Evolutionary conservation across 1,139 yeast species (phyloP).

Genomic region (Yamadazyma aaseri): DNA sequence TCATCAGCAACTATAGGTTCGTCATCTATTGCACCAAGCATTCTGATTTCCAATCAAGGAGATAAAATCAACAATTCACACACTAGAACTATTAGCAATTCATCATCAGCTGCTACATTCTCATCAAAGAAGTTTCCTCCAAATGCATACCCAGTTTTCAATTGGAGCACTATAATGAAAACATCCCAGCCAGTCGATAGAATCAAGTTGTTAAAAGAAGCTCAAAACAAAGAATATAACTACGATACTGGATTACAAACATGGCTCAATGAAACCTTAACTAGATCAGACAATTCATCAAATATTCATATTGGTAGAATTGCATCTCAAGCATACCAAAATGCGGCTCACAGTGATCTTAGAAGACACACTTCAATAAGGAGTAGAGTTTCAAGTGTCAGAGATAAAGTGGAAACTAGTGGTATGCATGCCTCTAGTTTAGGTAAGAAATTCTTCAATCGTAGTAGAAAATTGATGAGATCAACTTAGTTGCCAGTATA

Average conservation of each 20-base stretch:
- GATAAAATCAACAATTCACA: slow-evolving; percentile 2
- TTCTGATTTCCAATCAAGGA: slow-evolving; percentile 5
- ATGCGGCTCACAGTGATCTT: slow-evolving; percentile 45
- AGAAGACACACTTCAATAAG: slow-evolving; percentile 43
- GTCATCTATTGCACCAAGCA: slow-evolving; percentile 13
- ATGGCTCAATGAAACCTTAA: slow-evolving; percentile 47
- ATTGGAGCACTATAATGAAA: slow-evolving; percentile 46
- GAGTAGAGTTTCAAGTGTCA: slow-evolving; percentile 43
- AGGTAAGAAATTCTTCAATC: slow-evolving; percentile 42
- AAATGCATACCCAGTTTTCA: slow-evolving; percentile 34
- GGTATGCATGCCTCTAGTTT: slow-evolving; percentile 43
- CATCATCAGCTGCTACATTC: slow-evolving; percentile 7
- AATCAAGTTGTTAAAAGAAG: slow-evolving; percentile 40
- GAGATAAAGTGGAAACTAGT: slow-evolving; percentile 44
- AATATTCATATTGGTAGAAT: slow-evolving; percentile 45
- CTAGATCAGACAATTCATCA: slow-evolving; percentile 31
- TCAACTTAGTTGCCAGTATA: too few species aligned
- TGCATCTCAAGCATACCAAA: slow-evolving; percentile 47
- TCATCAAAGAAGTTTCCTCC: slow-evolving; percentile 16
- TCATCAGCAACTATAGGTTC: slow-evolving; percentile 1
- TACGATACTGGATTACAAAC: slow-evolving; percentile 46
- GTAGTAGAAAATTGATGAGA: slow-evolving; percentile 43
- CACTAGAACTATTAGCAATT: slow-evolving; percentile 11
- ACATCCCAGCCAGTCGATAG: slow-evolving; percentile 44
- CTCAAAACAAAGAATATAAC: slow-evolving; percentile 38